Conservation (phyloP, 352 stramenopile genomes). For the Phytopythium boreale region DNA sequence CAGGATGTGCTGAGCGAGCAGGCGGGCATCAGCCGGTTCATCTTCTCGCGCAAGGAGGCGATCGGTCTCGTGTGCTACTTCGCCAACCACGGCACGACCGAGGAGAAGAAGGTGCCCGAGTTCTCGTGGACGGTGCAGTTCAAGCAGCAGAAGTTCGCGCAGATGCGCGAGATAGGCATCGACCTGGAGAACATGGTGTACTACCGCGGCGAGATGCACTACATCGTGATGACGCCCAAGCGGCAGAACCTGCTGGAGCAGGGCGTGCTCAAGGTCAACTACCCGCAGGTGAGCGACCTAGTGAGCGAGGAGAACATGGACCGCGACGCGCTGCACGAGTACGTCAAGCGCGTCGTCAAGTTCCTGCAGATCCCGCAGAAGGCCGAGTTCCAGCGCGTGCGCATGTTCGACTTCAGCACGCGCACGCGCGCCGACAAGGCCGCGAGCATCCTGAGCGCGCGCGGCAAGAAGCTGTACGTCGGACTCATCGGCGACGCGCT, state of each 20-base stretch:
- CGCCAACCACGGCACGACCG: conserved; percentile 59
- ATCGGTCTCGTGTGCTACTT: conserved; percentile 85
- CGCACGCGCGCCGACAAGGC: conserved; percentile 74
- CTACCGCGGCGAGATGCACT: conserved; percentile 85
- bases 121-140: conserved; percentile 87
- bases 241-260: conserved; percentile 72
- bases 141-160: conserved; percentile 81
- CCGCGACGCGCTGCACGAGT: conserved; percentile 48
- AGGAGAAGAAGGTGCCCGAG: conserved; percentile 76
- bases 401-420: conserved; percentile 84
- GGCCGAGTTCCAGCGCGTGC: conserved; percentile 57
- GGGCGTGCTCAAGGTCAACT: conserved; percentile 67
- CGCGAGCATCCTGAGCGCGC: conserved; percentile 56
- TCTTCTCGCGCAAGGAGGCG: conserved; percentile 78
- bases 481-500: conserved; percentile 76
- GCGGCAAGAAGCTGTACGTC: conserved; percentile 77
- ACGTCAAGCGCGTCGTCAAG: conserved; percentile 62
- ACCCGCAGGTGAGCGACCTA: conserved; percentile 56
- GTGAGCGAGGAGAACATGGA: conserved; percentile 71
- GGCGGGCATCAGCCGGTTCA: conserved; percentile 69
- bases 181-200: conserved; percentile 87
- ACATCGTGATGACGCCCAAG: conserved; percentile 84
- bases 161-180: conserved; percentile 68
- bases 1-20: conserved; percentile 66
- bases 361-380: conserved; percentile 77